Percentiles rank a stretch among this genome's conserved stretches.
Conservation (phyloP, 2,329 filamentous ascomycete species). For the Colletotrichum echinochloae region DNA sequence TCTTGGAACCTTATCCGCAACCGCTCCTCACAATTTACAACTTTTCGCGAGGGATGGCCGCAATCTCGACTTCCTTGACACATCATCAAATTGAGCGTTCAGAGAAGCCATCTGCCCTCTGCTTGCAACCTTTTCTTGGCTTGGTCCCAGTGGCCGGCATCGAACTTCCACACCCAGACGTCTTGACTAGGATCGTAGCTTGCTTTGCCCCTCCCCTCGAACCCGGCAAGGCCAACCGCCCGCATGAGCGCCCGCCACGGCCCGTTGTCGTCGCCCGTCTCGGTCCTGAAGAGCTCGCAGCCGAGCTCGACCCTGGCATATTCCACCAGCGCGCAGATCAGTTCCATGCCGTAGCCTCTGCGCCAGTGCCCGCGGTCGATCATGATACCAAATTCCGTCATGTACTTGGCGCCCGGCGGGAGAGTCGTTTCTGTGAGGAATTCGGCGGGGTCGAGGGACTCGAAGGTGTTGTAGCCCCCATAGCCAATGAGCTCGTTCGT, state of each 20-base stretch:
- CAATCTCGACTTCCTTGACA: not conserved
- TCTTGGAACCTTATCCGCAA: too few relatives aligned
- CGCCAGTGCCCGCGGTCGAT: not conserved
- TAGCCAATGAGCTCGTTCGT: constrained; percentile 3
- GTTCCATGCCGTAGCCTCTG: constrained; percentile 2
- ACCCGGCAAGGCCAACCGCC: not conserved
- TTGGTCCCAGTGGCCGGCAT: not conserved
- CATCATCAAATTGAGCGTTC: not conserved
- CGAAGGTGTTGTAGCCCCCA: constrained; percentile 4
- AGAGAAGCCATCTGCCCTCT: not conserved
- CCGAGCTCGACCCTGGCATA: not conserved
- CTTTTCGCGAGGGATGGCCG: not conserved
- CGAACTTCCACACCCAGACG: constrained; percentile 4
- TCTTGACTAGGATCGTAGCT: not conserved
- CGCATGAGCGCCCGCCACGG: constrained; percentile 3
- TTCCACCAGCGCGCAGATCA: not conserved
- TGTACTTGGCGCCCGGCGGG: not conserved
- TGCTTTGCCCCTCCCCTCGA: not conserved
- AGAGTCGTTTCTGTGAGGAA: not conserved
- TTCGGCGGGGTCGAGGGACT: not conserved
- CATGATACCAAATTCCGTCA: constrained; percentile 3
- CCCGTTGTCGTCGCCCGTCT: not conserved
- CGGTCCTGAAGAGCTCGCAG: not conserved
- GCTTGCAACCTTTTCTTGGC: not conserved
- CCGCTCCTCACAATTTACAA: too few relatives aligned